Evolutionary conservation across 2,329 filamentous ascomycete species (phyloP).

Genomic region (Fusarium pilosicola): DNA sequence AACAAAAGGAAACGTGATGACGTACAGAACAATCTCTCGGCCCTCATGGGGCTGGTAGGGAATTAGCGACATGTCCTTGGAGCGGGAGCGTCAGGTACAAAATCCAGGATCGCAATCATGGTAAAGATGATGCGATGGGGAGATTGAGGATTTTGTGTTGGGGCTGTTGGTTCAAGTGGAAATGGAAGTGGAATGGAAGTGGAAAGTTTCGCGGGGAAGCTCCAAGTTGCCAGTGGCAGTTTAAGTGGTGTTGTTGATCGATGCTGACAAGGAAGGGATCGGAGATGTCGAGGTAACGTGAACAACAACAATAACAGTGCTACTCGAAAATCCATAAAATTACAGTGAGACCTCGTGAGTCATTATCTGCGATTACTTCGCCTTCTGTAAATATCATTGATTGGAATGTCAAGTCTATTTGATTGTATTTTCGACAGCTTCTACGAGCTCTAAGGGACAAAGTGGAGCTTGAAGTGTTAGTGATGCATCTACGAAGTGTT

Average conservation of each 20-base stretch:
- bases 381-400: neutral
- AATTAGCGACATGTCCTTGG: slow-evolving; percentile 70
- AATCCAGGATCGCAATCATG: slow-evolving; percentile 40
- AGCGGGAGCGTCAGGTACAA: slow-evolving; percentile 28
- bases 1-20: slow-evolving; percentile 52
- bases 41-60: slow-evolving; percentile 79
- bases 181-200: slow-evolving; percentile 12
- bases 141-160: slow-evolving; percentile 2
- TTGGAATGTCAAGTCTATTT: neutral
- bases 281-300: slow-evolving; percentile 3
- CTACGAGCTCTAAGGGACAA: fast-evolving
- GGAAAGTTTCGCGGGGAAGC: slow-evolving; percentile 24
- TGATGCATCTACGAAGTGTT: neutral
- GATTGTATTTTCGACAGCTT: too few relatives aligned
- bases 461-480: too few relatives aligned
- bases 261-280: slow-evolving; percentile 19
- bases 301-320: neutral
- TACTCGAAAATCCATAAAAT: neutral
- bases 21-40: slow-evolving; percentile 83
- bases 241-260: slow-evolving; percentile 20
- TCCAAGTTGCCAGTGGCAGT: neutral
- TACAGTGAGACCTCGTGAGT: neutral
- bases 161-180: neutral
- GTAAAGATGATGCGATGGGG: slow-evolving; percentile 21
- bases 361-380: too few relatives aligned